Base-by-base conservation (phyloP, 106 monocot genomes). In the Platanthera zijinensis region DNA sequence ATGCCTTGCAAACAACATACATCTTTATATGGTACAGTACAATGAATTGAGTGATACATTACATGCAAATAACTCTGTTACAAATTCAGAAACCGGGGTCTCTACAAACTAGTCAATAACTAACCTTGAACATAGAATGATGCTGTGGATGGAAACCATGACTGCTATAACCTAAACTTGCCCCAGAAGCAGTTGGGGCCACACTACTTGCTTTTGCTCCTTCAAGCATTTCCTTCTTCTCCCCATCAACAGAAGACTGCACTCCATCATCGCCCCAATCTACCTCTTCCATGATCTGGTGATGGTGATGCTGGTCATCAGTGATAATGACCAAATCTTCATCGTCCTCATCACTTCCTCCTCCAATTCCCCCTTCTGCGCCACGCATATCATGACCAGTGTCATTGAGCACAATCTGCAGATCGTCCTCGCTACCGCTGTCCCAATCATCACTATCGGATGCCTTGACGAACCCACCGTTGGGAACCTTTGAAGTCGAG, bases 61-160 rank as follows among this genome's bases (percentile, higher is more conserved):
- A 51, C 72, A 72, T 17, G 22, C 18, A 72, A 72, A 18, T 51
- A 72, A 50, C 72, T 72, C 51, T 50, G 51, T 19, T 72, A 72
- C 72, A 72, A 50, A 50, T 72, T 19, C 50, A 19, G 51, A 50
- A 22, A 11, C 72, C 48, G 48, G 21, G 49, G 51, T 51, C 22
- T 50, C 49, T 21, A 51, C 49, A 72, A 6, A 2, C 49, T 72
- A 50, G 51, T 51, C 56, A 79, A 80, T 11, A 83, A 83, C 96
- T 85, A 76, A 93, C 99, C 99, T 99, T 99, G 83, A 77, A 99
- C 86, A 90, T 90, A 1, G 94, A 90, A 84, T 94, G 94, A 81
- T 94, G 94, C 74, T 89, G 95, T 15, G 79, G 74, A 78, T 97
- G 92, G 77, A 88, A 92, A 25, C 86, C 85, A 54, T 90, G 96